Evolutionary conservation across 352 stramenopile genomes (phyloP).

Genomic region (Detonula confervacea): DNA sequence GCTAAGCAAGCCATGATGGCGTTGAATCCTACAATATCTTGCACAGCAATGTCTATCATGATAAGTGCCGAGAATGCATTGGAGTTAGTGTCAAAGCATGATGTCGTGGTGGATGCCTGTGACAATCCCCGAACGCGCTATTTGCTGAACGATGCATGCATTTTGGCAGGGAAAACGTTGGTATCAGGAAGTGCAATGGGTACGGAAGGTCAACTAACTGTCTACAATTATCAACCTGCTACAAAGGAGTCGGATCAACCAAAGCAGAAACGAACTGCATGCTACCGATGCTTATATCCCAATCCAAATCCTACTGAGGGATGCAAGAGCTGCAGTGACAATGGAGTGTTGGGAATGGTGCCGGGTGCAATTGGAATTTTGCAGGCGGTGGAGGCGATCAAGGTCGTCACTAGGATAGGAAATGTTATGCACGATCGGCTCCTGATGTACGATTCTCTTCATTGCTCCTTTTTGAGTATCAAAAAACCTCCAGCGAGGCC

Average conservation of each 20-base stretch:
- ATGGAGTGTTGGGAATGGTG: constrained; percentile 95
- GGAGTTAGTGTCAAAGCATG: constrained; percentile 85
- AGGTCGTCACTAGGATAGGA: constrained; percentile 87
- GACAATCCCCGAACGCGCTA: constrained; percentile 97
- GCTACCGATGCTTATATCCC: constrained; percentile 98
- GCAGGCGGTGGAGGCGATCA: constrained; percentile 93
- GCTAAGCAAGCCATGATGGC: constrained; percentile 75
- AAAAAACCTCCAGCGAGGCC: constrained; percentile 74
- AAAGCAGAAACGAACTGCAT: constrained; percentile 72
- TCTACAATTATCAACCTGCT: constrained; percentile 85
- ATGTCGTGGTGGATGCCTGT: constrained; percentile 94
- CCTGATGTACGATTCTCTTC: constrained; percentile 82
- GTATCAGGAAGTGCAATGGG: constrained; percentile 95
- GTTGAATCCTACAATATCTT: constrained; percentile 89
- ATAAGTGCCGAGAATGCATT: constrained; percentile 88
- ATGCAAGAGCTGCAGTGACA: constrained; percentile 91
- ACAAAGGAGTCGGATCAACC: constrained; percentile 8
- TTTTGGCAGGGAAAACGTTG: constrained; percentile 87
- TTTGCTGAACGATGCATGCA: constrained; percentile 94
- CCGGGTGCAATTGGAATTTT: constrained; percentile 93
- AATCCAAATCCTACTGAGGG: constrained; percentile 81
- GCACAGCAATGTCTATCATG: constrained; percentile 63
- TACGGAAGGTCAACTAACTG: constrained; percentile 94
- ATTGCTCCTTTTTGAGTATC: constrained; percentile 79
- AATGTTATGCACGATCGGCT: constrained; percentile 77